Conservation (phyloP, 495 filamentous ascomycete genomes). For the Gamarada debralockiae region DNA sequence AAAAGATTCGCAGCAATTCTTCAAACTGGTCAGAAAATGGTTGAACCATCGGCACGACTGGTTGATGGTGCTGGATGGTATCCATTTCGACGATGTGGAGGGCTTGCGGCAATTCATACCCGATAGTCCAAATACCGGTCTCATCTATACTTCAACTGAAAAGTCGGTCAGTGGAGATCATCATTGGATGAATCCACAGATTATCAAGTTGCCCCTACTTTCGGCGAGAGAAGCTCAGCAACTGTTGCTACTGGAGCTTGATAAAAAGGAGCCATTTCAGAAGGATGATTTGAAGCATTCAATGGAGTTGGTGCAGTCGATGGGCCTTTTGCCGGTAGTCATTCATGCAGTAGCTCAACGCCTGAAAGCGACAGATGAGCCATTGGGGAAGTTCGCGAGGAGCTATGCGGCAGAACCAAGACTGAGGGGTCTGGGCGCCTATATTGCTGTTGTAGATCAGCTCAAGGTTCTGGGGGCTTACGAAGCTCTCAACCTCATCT, state of each 20-base stretch:
- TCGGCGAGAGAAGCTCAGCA: constrained; percentile 42
- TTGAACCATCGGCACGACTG: constrained; percentile 66
- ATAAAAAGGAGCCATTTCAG: constrained; percentile 53
- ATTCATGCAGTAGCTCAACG: constrained; percentile 77
- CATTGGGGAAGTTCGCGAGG: constrained; percentile 64
- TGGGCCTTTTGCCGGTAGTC: constrained; percentile 70
- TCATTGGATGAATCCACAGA: constrained; percentile 69
- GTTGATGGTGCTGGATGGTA: constrained; percentile 74
- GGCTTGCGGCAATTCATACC: constrained; percentile 67
- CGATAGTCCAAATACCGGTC: constrained; percentile 59
- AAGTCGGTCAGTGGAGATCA: constrained; percentile 62
- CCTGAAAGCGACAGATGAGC: constrained; percentile 65
- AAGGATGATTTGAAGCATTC: constrained; percentile 56
- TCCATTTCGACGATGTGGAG: constrained; percentile 58
- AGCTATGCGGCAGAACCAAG: constrained; percentile 66
- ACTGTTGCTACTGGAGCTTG: constrained; percentile 46
- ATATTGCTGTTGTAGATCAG: constrained; percentile 66
- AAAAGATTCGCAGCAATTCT: constrained; percentile 48
- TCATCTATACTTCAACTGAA: constrained; percentile 77
- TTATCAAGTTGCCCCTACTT: constrained; percentile 59
- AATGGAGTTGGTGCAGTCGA: constrained; percentile 61
- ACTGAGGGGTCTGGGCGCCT: constrained; percentile 61
- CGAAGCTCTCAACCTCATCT: constrained; percentile 68
- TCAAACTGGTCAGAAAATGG: constrained; percentile 63
- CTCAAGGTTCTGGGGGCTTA: constrained; percentile 53